Conservation (phyloP, 2,329 filamentous ascomycete species). For the Penicillium sp. region DNA sequence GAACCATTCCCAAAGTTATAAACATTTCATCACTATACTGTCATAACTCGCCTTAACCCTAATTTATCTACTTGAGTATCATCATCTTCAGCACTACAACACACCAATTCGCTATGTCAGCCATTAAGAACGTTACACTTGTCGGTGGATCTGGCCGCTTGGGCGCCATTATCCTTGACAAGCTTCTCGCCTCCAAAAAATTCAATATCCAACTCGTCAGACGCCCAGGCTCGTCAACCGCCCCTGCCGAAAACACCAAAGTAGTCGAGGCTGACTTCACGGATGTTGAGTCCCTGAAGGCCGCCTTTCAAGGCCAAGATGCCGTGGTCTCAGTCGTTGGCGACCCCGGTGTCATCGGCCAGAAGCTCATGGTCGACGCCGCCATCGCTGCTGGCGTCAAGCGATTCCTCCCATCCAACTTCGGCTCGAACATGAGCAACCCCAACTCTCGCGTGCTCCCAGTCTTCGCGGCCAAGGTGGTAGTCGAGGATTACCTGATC, state of each 20-base stretch:
- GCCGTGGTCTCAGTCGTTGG: slow-evolving; percentile 21
- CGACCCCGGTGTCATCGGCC: slow-evolving; percentile 31
- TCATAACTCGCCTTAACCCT: neutral
- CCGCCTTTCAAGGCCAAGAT: slow-evolving; percentile 20
- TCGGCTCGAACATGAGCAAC: slow-evolving; percentile 12
- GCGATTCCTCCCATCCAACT: slow-evolving; percentile 28
- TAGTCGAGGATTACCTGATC: slow-evolving; percentile 6
- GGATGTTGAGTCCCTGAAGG: slow-evolving; percentile 26
- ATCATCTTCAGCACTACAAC: neutral
- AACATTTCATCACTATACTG: neutral
- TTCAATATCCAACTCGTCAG: slow-evolving; percentile 57
- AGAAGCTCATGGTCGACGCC: slow-evolving; percentile 55
- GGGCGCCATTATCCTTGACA: slow-evolving; percentile 29
- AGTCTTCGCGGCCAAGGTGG: slow-evolving; percentile 1
- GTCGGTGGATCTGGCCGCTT: slow-evolving; percentile 9
- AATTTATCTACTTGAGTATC: neutral
- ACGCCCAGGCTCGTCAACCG: slow-evolving; percentile 43
- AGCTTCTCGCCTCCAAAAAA: slow-evolving; percentile 36
- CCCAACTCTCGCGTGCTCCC: slow-evolving; percentile 6
- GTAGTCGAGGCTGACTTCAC: slow-evolving; percentile 49
- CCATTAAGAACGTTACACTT: slow-evolving; percentile 12
- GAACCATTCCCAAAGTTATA: neutral
- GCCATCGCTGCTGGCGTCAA: slow-evolving; percentile 57
- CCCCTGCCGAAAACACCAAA: slow-evolving; percentile 33
- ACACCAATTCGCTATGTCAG: slow-evolving; percentile 1